Conservation (phyloP, 352 stramenopile species). For the Saprolegnia diclina region DNA sequence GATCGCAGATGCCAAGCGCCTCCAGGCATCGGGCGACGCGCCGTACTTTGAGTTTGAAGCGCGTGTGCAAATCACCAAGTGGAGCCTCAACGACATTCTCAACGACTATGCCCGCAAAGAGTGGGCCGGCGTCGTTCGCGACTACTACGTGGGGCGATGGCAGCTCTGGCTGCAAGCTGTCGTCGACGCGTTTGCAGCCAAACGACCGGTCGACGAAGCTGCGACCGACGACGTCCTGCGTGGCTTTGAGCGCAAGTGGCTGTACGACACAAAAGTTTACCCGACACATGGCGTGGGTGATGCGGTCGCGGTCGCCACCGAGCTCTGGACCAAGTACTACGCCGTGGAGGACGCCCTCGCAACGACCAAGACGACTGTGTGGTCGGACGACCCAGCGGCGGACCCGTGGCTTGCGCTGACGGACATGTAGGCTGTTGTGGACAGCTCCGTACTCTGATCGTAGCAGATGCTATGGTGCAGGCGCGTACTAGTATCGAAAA, state of each 20-base stretch:
- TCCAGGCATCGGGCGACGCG: constrained; percentile 30
- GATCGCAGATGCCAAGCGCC: constrained; percentile 50
- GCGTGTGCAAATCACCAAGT: constrained; percentile 72
- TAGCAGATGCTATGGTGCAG: too few species aligned
- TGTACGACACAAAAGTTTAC: constrained; percentile 32
- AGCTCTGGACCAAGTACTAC: constrained; percentile 16
- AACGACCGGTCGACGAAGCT: constrained; percentile 45
- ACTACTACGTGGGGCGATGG: constrained; percentile 68
- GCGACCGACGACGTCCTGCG: constrained; percentile 42
- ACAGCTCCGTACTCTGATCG: too few species aligned
- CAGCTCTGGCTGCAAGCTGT: constrained; percentile 63
- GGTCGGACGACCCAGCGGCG: too few species aligned
- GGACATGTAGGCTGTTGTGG: too few species aligned
- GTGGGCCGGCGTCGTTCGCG: constrained; percentile 57
- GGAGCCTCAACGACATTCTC: constrained; percentile 47
- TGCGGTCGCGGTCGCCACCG: constrained; percentile 2
- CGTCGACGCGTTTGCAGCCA: constrained; percentile 51
- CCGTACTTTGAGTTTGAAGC: constrained; percentile 76
- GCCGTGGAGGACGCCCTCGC: too few species aligned
- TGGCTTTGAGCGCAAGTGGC: constrained; percentile 68
- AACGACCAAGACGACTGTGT: too few species aligned
- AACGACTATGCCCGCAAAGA: constrained; percentile 81
- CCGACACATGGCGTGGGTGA: background rate
- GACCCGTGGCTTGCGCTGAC: too few species aligned
- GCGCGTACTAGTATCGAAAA: too few species aligned